Evolutionary conservation across 805 yeast genomes (phyloP), one percentile per base, ranked within the genome.

Genomic region (Saccharomyces jurei): DNA sequence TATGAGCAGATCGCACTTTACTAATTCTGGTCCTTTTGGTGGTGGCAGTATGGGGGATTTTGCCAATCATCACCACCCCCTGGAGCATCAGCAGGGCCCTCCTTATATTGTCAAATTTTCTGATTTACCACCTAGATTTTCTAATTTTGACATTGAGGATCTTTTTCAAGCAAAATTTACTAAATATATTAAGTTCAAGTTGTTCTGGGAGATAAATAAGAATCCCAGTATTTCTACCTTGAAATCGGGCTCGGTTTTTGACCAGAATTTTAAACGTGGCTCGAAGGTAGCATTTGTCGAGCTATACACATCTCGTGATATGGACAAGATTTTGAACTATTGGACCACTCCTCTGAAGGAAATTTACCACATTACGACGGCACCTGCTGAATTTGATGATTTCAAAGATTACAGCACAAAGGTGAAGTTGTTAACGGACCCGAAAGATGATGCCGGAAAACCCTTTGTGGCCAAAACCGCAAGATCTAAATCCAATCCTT

Each of bases 161-260:
- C 71, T 86, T 36, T 83, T 86, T 65, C 73, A 76, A 51, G 81
- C 89, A 54, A 75, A 89, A 57, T 84, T 77, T 63, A 81, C 85
- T 54, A 74, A 75, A 36, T 80, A 73, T 59, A 76, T 75, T 52
- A 83, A 84, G 65, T 79, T 81, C 65, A 84, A 85, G 62, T 72
- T 87, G 22, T 78, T 84, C 60, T 79, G 81, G 74, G 84, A 81
- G 59, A 73, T 81, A n/a, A 71, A 74, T 51, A 78, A 74, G 58
- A 84, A 82, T 63, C 82, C 86, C 28, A 82, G 88, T 1, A 83
- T 86, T 67, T 82, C 82, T 0, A 86, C 84, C 57, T 65, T 85
- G 56, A 64, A 67, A n/a, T 68, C 78, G 6, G 69, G 73, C n/a
- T 71, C 73, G 9, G 84, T 82, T 44, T 71, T 84, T 61, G 75